A percentile compares a stretch with the other conserved stretches of the same genome.
Evolutionary conservation across 257 asterid genomes (phyloP).

Genomic region (Petunia secreta): DNA sequence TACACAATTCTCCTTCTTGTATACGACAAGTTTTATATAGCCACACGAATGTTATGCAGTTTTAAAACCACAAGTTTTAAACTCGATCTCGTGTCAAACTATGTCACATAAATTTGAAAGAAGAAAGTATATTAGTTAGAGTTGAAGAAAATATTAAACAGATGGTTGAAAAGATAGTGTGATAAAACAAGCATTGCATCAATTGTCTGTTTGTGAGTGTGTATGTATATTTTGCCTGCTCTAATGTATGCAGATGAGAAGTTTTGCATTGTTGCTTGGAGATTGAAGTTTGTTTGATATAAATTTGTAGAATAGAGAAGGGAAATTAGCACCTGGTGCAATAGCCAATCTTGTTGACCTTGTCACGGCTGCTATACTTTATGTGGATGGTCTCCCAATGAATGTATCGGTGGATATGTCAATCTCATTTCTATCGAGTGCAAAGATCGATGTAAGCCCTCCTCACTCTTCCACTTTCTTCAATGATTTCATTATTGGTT

Average conservation of each 20-base stretch:
- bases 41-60: too few relatives aligned
- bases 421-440: conserved; percentile 54
- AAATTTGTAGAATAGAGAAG: conserved; percentile 51
- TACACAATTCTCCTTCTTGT: too few relatives aligned
- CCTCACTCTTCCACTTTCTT: too few relatives aligned
- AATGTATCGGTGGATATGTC: conserved; percentile 73
- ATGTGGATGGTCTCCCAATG: conserved; percentile 48
- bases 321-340: conserved; percentile 60
- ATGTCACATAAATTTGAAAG: neutral
- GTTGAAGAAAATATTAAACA: neutral
- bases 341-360: conserved; percentile 61
- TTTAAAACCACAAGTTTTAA: too few relatives aligned
- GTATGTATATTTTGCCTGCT: neutral
- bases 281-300: neutral
- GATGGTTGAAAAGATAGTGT: too few relatives aligned
- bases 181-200: neutral
- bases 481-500: too few relatives aligned
- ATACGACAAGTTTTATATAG: too few relatives aligned
- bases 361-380: conserved; percentile 59
- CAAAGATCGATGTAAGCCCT: conserved; percentile 57
- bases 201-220: neutral
- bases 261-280: neutral
- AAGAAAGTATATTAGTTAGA: conserved; percentile 59
- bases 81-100: too few relatives aligned
- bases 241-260: neutral